Percentiles rank a stretch among this genome's conserved stretches.
Conservation (phyloP, 1,284 basidiomycete species). For the Phenoliferia sp. region DNA sequence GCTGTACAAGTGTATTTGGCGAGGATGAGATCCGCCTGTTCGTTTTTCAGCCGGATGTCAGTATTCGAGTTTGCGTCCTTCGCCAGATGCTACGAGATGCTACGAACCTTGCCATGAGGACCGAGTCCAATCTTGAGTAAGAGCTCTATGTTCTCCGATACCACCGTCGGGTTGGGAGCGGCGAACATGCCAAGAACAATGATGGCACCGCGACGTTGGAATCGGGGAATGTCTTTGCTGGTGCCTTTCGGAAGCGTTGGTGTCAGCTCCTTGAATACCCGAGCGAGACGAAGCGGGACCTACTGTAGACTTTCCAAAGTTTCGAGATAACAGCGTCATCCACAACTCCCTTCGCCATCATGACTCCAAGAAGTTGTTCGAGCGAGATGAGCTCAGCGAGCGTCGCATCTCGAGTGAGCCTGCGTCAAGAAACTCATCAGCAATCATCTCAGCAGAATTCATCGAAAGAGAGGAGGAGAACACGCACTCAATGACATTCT, state of each 20-base stretch:
- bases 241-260: slow-evolving; percentile 52
- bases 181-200: slow-evolving; percentile 95
- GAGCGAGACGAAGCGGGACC: slow-evolving; percentile 40
- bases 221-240: slow-evolving; percentile 64
- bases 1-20: slow-evolving; percentile 93
- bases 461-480: not conserved
- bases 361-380: slow-evolving; percentile 90
- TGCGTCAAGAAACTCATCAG: slow-evolving; percentile 39
- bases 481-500: slow-evolving; percentile 93
- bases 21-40: slow-evolving; percentile 74
- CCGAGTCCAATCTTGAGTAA: slow-evolving; percentile 88
- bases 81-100: not conserved
- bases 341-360: slow-evolving; percentile 79
- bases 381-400: slow-evolving; percentile 92
- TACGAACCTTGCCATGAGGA: slow-evolving; percentile 65
- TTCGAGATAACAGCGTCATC: slow-evolving; percentile 79
- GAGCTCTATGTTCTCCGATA: slow-evolving; percentile 80
- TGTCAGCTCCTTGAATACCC: not conserved
- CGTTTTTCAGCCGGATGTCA: too few species aligned
- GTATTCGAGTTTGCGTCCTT: too few species aligned
- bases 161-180: slow-evolving; percentile 71
- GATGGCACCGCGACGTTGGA: slow-evolving; percentile 85
- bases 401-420: slow-evolving; percentile 82
- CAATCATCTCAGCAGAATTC: slow-evolving; percentile 1
- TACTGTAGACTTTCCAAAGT: slow-evolving; percentile 93